These are phyloP conservation scores for Prunus davidiana DNA, from an alignment of 306 rosid genomes.

Conservation along the genomic window DNA sequence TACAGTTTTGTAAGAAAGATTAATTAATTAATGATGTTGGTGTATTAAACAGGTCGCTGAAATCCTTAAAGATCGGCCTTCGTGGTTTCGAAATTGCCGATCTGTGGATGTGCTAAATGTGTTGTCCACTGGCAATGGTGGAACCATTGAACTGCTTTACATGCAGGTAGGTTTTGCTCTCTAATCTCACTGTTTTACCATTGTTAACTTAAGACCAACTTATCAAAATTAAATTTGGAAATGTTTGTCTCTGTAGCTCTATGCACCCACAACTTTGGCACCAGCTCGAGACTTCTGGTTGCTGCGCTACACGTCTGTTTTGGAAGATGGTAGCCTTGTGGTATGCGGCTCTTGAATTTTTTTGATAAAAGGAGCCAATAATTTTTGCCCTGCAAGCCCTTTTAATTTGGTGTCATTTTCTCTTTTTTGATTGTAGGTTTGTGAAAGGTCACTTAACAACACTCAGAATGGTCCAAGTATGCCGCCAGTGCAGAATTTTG, in stretches of 20 bases:
- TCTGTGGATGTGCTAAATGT: constrained; percentile 77
- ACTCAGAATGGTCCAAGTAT: constrained; percentile 95
- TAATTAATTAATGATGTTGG: constrained; percentile 1
- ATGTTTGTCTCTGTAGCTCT: constrained; percentile 49
- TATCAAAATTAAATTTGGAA: constrained; percentile 8
- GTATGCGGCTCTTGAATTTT: constrained; percentile 38
- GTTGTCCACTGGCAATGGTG: constrained; percentile 85
- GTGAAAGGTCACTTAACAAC: constrained; percentile 98
- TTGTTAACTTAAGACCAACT: constrained; percentile 1
- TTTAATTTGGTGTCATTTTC: constrained; percentile 16
- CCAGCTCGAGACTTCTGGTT: constrained; percentile 99
- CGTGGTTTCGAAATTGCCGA: constrained; percentile 93
- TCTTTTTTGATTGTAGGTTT: constrained; percentile 45
- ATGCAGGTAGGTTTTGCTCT: constrained; percentile 63
- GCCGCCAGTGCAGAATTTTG: constrained; percentile 89
- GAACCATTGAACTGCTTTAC: constrained; percentile 93
- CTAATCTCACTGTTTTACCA: neutral
- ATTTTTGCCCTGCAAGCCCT: neutral
- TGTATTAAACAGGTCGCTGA: constrained; percentile 68
- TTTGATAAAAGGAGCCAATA: neutral
- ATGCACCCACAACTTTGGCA: constrained; percentile 96
- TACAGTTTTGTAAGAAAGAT: neutral
- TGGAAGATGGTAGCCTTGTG: constrained; percentile 99
- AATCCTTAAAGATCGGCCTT: constrained; percentile 89
- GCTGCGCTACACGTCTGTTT: constrained; percentile 89